Base-by-base conservation (phyloP, 2,329 filamentous ascomycete species). In the Fusarium nisikadoi region DNA sequence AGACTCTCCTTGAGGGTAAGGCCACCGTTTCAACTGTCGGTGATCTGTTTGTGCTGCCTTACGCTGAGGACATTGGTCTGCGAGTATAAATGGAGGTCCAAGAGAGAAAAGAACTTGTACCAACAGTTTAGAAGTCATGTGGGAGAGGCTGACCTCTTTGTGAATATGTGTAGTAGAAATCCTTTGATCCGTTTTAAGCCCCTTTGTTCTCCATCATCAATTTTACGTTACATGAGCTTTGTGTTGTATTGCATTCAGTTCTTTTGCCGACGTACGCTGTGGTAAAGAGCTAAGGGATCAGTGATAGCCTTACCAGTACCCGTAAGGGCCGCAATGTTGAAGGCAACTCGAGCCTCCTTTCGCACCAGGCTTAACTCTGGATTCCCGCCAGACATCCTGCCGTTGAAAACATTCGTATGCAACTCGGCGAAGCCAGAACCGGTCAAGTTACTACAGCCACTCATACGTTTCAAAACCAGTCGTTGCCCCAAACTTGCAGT, bases 41-140 rank as follows among this genome's bases (percentile, higher is more conserved):
- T 83, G 96, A 99, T 82, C 89, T 99, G 78, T 92, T 94, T 83
- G 89, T 92, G 79, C 90, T 99, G 81, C 96, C 96, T 64, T 99
- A 92, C 81, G 96, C 94, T 75, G 93, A 95, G 85, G 96, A 99
- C 81, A 88, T 99, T 82, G 97, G 95, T 78, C 89, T 99, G 81
- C 94, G 92, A 83, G 94, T 97, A 89, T 99, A 97, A 89, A 90
- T 73, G 66, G 75, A 66, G 70, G 68, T 76, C 72, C 70, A 75
- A 74, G 71, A 70, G 76, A 76, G 75, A 76, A 67, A 78, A 80
- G 78, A 80, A 76, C 79, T 79, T 84, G 83, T 84, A 84, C 75
- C 81, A 84, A 84, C 80, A 84, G 79, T 81, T 78, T 82, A 83
- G 82, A 82, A 75, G 75, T 75, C 76, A 77, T 74, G 78, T 77